A percentile compares a stretch with the other conserved stretches of the same genome.
Evolutionary conservation across 352 stramenopile genomes (phyloP).

Genomic region (Globisporangium cederbergense): DNA sequence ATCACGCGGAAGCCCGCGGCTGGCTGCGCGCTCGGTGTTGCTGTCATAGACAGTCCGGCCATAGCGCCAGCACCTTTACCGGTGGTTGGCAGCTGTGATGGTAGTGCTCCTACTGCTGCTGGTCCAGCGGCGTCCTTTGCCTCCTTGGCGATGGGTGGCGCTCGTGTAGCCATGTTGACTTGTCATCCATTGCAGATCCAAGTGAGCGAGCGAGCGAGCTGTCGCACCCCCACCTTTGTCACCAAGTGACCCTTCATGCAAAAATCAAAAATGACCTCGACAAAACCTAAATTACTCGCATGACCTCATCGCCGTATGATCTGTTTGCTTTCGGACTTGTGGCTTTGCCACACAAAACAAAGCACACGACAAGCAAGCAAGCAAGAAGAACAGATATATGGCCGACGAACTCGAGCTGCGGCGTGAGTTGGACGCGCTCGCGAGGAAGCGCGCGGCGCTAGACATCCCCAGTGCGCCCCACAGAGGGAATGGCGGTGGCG

Average conservation of each 20-base stretch:
- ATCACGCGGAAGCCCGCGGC: constrained; percentile 49
- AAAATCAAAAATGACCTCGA: no score
- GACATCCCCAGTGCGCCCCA: constrained; percentile 13
- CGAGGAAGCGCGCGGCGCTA: constrained; percentile 52
- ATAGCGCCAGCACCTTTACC: background rate
- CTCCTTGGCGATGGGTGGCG: background rate
- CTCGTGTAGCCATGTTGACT: constrained; percentile 2
- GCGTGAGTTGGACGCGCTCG: constrained; percentile 44
- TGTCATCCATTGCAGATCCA: no score
- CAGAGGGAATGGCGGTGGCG: background rate
- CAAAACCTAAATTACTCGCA: no score
- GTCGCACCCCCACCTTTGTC: no score
- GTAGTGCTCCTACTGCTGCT: background rate
- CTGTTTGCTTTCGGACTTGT: no score
- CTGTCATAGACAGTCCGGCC: background rate
- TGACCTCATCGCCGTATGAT: no score
- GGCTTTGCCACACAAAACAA: no score
- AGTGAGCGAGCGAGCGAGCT: no score
- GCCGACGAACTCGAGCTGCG: constrained; percentile 52
- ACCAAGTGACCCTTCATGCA: no score
- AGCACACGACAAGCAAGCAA: constrained; percentile 5
- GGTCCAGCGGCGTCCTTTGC: background rate
- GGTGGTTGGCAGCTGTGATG: background rate
- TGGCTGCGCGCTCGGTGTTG: constrained; percentile 19
- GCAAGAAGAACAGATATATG: constrained; percentile 21